Base-by-base conservation (phyloP, 345 rosid genomes). In the Fremontodendron californicum region DNA sequence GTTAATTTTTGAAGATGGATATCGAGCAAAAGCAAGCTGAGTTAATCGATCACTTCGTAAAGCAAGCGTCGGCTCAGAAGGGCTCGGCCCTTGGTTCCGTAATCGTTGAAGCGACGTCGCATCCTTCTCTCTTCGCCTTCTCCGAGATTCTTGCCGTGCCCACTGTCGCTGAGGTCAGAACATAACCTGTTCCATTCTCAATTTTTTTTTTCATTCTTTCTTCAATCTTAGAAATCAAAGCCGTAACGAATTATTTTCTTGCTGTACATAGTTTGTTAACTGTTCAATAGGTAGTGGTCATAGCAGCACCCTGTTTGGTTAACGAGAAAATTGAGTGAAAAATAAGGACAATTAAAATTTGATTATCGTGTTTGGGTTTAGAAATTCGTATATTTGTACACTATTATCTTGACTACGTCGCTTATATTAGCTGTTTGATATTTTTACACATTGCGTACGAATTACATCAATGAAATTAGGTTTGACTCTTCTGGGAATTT, bases 41-140 rank as follows among this genome's bases (percentile, higher is more conserved):
- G 80, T 57, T 86, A 40, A 91, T 93, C 79, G 94, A 91, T 69
- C 83, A 86, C 60, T 92, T 90, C 75, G 86, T 89, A 21, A 85
- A 82, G 70, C 88, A 86, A 81, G 90, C 93, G 61, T 86, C 92
- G 70, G 39, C 79, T 51, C 85, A 80, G 48, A 84, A 84, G 19
- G 98, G 87, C 68, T 77, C 94, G 15, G 84, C 86, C 11, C 88
- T 93, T n/a, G 80, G 70, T 9, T 57, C 92, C 37, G 74, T 94
- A 80, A 74, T 94, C 63, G 65, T 85, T 39, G 97, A 93, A 79
- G 98, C 95, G 79, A 93, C 97, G 61, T 91, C 97, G 78, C 88
- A 94, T 64, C 92, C 97, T 21, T 90, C 86, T 33, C 98, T 94
- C 79, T 94, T 93, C 67, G 97, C 95, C 74, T 94, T 94, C 90